A percentile compares a stretch with the other conserved stretches of the same genome.
Conservation (phyloP, 1,284 basidiomycete genomes). For the Termitomyces sp. region DNA sequence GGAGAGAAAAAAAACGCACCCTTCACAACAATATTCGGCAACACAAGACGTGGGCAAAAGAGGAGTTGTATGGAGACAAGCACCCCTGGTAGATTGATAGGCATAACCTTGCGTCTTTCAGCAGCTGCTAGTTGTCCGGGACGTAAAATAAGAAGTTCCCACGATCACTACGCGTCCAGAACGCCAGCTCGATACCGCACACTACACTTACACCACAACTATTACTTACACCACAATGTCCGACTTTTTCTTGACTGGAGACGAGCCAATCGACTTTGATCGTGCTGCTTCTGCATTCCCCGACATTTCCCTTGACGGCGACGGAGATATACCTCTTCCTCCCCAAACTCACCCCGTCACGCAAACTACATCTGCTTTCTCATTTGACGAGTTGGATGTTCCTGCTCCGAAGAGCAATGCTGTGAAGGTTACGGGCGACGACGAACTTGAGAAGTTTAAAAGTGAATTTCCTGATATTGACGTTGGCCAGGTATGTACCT, state of each 20-base stretch:
- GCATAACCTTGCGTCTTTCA: slow-evolving; percentile 43
- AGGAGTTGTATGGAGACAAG: slow-evolving; percentile 73
- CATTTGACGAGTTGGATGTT: slow-evolving; percentile 60
- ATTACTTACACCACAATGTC: slow-evolving; percentile 22
- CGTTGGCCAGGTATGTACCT: slow-evolving; percentile 42
- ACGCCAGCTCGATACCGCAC: neutral
- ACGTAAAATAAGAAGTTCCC: slow-evolving; percentile 13
- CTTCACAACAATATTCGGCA: slow-evolving; percentile 70
- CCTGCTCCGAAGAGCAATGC: slow-evolving; percentile 36
- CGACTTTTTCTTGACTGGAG: slow-evolving; percentile 23
- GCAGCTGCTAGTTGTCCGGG: neutral
- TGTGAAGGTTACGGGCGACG: slow-evolving; percentile 81
- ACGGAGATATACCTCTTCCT: slow-evolving; percentile 46
- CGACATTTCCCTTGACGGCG: slow-evolving; percentile 71
- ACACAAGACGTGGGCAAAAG: slow-evolving; percentile 65
- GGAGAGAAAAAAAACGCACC: slow-evolving; percentile 40
- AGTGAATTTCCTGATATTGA: slow-evolving; percentile 88
- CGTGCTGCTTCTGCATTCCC: slow-evolving; percentile 80
- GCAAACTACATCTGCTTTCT: slow-evolving; percentile 40
- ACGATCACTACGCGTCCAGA: slow-evolving; percentile 10
- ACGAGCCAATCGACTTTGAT: slow-evolving; percentile 71
- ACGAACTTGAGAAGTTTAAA: slow-evolving; percentile 89
- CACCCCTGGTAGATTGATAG: slow-evolving; percentile 73
- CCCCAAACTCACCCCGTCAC: slow-evolving; percentile 28
- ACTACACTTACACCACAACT: neutral